phyloP scores from a whole-genome alignment of 306 rosid genomes.

The Astragalus membranaceus region DNA sequence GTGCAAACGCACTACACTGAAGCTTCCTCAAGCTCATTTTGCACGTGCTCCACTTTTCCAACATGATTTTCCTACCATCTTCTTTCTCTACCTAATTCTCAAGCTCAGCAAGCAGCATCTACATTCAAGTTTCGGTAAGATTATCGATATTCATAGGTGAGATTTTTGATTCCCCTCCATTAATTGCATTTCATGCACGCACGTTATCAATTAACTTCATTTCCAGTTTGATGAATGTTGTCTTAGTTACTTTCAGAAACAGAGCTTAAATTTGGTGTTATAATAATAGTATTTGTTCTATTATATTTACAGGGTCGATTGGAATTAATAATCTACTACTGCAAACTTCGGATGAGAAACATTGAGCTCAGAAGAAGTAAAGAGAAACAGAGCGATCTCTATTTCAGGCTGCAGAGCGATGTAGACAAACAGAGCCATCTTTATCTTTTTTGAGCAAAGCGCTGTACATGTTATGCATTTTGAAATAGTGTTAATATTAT shows the following conservation, averaged over 20 bases:
- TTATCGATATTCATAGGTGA: not conserved
- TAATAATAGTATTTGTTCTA: no score
- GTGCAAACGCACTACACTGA: conserved; percentile 37
- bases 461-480: no score
- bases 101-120: not conserved
- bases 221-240: not conserved
- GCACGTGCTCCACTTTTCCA: conserved; percentile 99
- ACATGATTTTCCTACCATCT: conserved; percentile 54
- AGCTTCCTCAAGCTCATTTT: not conserved
- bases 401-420: no score
- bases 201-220: not conserved
- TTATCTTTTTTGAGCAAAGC: no score
- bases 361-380: no score
- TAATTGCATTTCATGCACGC: not conserved
- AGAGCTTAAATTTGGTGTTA: not conserved
- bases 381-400: no score
- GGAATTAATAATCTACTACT: no score
- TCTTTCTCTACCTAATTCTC: not conserved
- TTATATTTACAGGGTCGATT: no score
- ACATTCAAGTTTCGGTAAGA: not conserved
- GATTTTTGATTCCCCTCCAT: not conserved
- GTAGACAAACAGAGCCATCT: no score
- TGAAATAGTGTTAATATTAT: no score
- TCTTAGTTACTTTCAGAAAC: not conserved
- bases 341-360: no score